Conservation (phyloP, 768 basidiomycete genomes). For the Boletales sp. region DNA sequence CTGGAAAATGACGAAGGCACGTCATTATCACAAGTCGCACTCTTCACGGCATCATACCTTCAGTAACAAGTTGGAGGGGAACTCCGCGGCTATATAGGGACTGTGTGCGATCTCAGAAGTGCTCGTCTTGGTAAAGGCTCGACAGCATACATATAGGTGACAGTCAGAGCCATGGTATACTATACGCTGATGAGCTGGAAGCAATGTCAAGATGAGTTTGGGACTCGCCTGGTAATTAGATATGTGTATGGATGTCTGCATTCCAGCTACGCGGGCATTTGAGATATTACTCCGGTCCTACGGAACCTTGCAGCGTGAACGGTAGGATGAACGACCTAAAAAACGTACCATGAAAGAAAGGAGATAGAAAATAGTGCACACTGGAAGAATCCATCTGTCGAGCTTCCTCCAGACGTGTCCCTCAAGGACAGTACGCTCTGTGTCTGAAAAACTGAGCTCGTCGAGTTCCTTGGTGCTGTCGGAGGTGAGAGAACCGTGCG, state of each 20-base stretch:
- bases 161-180: constrained; percentile 34
- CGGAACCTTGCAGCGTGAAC: neutral
- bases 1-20: constrained; percentile 10
- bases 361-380: constrained; percentile 48
- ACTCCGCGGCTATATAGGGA: constrained; percentile 51
- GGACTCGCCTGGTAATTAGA: constrained; percentile 23
- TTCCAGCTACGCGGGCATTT: constrained; percentile 59
- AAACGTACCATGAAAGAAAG: constrained; percentile 50
- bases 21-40: neutral
- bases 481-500: neutral
- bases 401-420: constrained; percentile 46
- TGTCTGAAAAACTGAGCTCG: constrained; percentile 8
- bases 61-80: constrained; percentile 57
- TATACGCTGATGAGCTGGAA: constrained; percentile 1
- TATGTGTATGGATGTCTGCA: constrained; percentile 47
- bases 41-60: constrained; percentile 30
- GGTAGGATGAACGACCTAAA: neutral
- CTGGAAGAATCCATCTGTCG: constrained; percentile 45
- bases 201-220: neutral
- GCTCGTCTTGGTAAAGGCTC: neutral
- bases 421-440: constrained; percentile 30
- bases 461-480: constrained; percentile 6
- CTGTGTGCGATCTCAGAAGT: constrained; percentile 10
- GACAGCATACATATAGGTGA: constrained; percentile 21
- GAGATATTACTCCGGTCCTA: constrained; percentile 46